Evolutionary conservation across 495 filamentous ascomycete species (phyloP), one percentile per base, ranked within the genome.

Genomic region (Hypoxylon fragiforme): DNA sequence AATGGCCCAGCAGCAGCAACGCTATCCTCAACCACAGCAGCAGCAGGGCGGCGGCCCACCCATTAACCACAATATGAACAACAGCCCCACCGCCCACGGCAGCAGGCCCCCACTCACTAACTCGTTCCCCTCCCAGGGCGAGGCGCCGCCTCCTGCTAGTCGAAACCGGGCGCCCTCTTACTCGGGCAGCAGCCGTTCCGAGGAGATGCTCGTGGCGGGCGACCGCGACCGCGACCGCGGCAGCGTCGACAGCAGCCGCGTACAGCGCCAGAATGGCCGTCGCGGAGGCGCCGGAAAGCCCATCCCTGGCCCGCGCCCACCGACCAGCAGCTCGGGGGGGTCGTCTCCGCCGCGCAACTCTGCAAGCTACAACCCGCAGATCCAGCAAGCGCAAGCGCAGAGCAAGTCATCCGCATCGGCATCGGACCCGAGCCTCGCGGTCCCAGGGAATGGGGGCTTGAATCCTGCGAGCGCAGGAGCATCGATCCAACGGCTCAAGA

Each of bases 401-500:
- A 18, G 39, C 39, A 54, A 67, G 18, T 49, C 53, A 18, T 37
- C 46, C 7, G 24, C 24, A 4, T 54, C 57, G 8, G 22, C 36
- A 3, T 52, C 59, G 14, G 50, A 54, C 40, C 58, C 56, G 38
- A 57, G 26, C 42, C 15, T 64, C 7, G 28, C 56, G 0, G 22
- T 41, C 4, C 48, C 44, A 14, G 48, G 42, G 14, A 9, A 9
- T 9, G 9, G 39, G n/a, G n/a, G n/a, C n/a, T n/a, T n/a, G n/a
- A n/a, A n/a, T n/a, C n/a, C n/a, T 19, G 16, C 46, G 16, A 34
- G 24, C 51, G 12, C 49, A n/a, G 47, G 37, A 24, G 56, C 51
- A 0, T 47, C 53, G 11, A 63, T 67, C 48, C 64, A 54, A 35
- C 64, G 64, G n/a, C 63, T 68, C 6, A 65, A 66, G 53, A 65